Evolutionary conservation across 345 rosid genomes (phyloP).

Genomic region (Lepidium africanum): DNA sequence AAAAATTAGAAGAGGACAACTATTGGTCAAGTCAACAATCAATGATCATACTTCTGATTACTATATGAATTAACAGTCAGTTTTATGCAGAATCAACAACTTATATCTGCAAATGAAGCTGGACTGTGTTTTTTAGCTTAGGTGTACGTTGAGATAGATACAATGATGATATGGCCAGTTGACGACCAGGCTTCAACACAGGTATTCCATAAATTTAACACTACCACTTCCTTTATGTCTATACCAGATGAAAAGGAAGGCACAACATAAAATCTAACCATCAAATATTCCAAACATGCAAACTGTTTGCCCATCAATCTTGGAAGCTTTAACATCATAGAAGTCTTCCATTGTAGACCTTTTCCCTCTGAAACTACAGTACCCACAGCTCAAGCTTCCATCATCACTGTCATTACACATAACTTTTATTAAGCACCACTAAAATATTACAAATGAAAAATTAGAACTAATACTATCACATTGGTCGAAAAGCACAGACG

Average conservation of each 20-base stretch:
- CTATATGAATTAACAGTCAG: not conserved
- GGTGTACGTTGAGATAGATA: not conserved
- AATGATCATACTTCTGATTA: not conserved
- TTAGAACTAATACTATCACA: not conserved
- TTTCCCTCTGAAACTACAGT: slow-evolving; percentile 94
- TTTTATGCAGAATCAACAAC: not conserved
- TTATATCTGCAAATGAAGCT: not conserved
- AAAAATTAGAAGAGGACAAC: not conserved
- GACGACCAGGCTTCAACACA: not conserved
- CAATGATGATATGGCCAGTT: not conserved
- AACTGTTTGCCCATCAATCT: slow-evolving; percentile 62
- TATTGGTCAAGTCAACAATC: too few species aligned
- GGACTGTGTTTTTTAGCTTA: not conserved
- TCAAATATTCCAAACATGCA: slow-evolving; percentile 97
- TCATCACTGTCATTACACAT: slow-evolving; percentile 65
- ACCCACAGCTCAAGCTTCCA: slow-evolving; percentile 88
- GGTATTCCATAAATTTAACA: not conserved
- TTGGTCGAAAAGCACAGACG: not conserved
- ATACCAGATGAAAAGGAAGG: not conserved
- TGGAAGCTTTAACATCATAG: slow-evolving; percentile 66
- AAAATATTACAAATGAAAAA: not conserved
- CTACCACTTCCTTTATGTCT: not conserved
- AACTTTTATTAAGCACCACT: not conserved
- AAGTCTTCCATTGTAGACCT: slow-evolving; percentile 95
- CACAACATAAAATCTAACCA: slow-evolving; percentile 46